phyloP scores from a whole-genome alignment of 257 asterid genomes.

The Anisodus acutangulus region DNA sequence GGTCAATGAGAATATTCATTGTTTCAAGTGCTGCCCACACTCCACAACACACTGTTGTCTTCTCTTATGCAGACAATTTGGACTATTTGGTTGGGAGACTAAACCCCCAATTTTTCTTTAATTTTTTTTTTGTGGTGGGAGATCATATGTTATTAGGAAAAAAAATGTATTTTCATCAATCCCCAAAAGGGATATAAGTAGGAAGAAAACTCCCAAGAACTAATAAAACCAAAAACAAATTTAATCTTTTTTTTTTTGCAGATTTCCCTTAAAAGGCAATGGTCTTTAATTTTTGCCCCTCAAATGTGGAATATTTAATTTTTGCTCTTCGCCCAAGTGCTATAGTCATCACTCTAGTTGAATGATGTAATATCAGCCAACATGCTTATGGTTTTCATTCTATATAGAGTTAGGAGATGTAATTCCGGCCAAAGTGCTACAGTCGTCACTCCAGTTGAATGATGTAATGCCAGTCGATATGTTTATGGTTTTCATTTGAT shows the following conservation, averaged over 20 bases:
- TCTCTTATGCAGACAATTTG: conserved; percentile 30
- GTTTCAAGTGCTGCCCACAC: conserved; percentile 33
- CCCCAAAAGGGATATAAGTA: not conserved
- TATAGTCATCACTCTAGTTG: no score
- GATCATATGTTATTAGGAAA: not conserved
- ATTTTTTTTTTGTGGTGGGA: not conserved
- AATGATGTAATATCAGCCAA: no score
- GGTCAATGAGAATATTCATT: conserved; percentile 39
- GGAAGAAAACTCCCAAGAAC: not conserved
- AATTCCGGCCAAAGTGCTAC: no score
- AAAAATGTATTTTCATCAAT: not conserved
- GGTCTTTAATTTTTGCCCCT: no score
- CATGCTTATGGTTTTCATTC: no score
- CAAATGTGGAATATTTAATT: no score
- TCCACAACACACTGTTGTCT: conserved; percentile 34
- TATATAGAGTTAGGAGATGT: no score
- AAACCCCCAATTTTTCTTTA: not conserved
- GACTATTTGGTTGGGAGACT: conserved; percentile 20
- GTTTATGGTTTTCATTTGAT: no score
- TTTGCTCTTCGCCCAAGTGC: no score
- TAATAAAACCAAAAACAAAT: not conserved
- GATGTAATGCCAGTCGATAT: no score
- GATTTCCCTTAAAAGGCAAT: not conserved
- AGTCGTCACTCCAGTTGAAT: no score
- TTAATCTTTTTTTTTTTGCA: no score